Evolutionary conservation across 2,329 filamentous ascomycete genomes (phyloP).

Genomic region (Trichophyton schoenleinii): DNA sequence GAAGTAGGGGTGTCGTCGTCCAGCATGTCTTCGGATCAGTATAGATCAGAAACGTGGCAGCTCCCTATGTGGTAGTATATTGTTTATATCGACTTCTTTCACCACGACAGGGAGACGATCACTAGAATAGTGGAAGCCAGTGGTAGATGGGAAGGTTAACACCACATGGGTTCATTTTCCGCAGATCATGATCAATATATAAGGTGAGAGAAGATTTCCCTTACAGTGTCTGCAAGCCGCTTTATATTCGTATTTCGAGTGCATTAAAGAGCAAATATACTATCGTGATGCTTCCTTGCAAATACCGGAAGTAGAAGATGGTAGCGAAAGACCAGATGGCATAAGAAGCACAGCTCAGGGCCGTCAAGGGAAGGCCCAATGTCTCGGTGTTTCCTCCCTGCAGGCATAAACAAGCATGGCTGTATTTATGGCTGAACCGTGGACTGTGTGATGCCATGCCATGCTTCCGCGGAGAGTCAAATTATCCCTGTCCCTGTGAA

Average conservation of each 20-base stretch:
- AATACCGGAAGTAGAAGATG: neutral
- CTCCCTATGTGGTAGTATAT: neutral
- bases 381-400: neutral
- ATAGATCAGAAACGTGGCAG: neutral
- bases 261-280: neutral
- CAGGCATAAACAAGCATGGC: neutral
- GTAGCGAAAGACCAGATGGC: neutral
- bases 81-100: neutral
- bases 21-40: neutral
- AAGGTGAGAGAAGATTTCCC: too few relatives aligned
- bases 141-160: too few relatives aligned
- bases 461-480: neutral
- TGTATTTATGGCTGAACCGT: neutral
- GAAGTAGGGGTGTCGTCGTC: neutral
- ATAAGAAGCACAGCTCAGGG: neutral
- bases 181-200: too few relatives aligned
- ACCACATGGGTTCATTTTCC: too few relatives aligned
- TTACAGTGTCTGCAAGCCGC: neutral
- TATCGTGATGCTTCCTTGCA: neutral
- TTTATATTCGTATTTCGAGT: neutral
- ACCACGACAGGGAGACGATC: too few relatives aligned
- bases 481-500: neutral
- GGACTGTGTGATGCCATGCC: neutral
- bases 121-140: too few relatives aligned
- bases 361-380: neutral